phyloP scores from a whole-genome alignment of 345 rosid genomes.

The Excoecaria agallocha region DNA sequence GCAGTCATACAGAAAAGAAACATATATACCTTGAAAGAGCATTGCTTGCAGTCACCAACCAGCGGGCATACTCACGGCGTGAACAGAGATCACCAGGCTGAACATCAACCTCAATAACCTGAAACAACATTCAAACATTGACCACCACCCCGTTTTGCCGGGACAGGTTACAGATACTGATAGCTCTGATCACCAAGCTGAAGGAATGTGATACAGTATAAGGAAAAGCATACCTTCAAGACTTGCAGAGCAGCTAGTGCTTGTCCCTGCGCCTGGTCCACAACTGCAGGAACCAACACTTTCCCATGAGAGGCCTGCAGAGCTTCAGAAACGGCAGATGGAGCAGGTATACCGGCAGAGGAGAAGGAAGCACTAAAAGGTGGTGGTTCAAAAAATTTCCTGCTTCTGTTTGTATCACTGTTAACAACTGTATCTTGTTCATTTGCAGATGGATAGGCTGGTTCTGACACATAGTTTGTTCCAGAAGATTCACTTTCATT shows the following conservation, averaged over 20 bases:
- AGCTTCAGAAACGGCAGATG: slow-evolving; percentile 61
- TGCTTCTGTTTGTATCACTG: slow-evolving; percentile 30
- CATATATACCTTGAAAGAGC: slow-evolving; percentile 67
- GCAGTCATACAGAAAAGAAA: slow-evolving; percentile 21
- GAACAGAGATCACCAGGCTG: slow-evolving; percentile 73
- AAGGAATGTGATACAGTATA: neutral
- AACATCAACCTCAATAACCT: slow-evolving; percentile 84
- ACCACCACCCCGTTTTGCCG: slow-evolving; percentile 2
- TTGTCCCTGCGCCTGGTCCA: slow-evolving; percentile 91
- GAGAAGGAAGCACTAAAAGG: slow-evolving; percentile 38
- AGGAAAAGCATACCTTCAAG: slow-evolving; percentile 53
- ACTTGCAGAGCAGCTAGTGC: slow-evolving; percentile 83
- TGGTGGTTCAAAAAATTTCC: slow-evolving; percentile 34
- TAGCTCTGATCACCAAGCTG: neutral
- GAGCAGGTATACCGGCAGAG: slow-evolving; percentile 86
- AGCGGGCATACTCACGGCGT: slow-evolving; percentile 90
- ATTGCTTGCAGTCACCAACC: slow-evolving; percentile 87
- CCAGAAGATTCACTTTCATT: slow-evolving; percentile 36
- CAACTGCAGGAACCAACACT: slow-evolving; percentile 69
- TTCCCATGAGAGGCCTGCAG: slow-evolving; percentile 68
- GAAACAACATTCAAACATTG: slow-evolving; percentile 23
- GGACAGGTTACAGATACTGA: neutral
- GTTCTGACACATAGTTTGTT: slow-evolving; percentile 32
- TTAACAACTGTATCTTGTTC: slow-evolving; percentile 32
- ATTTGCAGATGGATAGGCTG: slow-evolving; percentile 32